Base-by-base conservation (phyloP, 352 stramenopile genomes). In the Salisapilia sapeloensis region DNA sequence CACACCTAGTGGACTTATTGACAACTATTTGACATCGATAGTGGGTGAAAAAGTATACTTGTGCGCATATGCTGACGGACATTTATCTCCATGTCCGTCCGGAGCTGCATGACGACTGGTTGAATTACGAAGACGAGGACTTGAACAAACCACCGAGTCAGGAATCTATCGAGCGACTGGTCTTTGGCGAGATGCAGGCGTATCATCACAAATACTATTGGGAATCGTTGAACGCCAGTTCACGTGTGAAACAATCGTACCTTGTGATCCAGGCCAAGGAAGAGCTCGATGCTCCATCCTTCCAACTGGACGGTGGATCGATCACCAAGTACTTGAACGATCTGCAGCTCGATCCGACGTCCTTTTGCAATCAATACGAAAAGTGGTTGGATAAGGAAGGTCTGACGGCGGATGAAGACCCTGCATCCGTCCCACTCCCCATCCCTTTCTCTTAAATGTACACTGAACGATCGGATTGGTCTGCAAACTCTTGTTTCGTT, bases 191-290 rank as follows among this genome's bases (percentile, higher is more conserved):
- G 40, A 77, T 87, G 60, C 72, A 87, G 42, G 62, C 67, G n/a
- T 87, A 78, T 40, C 72, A 87, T 26, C 62, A 84, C 53, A 84
- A 84, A 34, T 59, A 81, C 30, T 87, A 87, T 42, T 87, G 71
- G 50, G 69, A 83, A 38, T 66, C 58, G 22, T 48, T 48, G 15
- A 56, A 74, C 33, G 42, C 50, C 20, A 77, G 64, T 25, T 6
- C 13, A 14, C n/a, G n/a, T n/a, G n/a, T n/a, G n/a, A n/a, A n/a
- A n/a, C n/a, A n/a, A n/a, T n/a, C n/a, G n/a, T n/a, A n/a, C n/a
- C 40, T 72, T 20, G 58, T 79, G 16, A 60, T 60, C 21, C 64
- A 81, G 44, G 48, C 63, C 22, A 46, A 52, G 28, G 79, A 70
- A 31, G 64, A 87, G 42, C 56, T 87, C 3, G 35, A 50, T 14